These are phyloP conservation scores for Xanthoconium purpureum DNA, from an alignment of 768 basidiomycete genomes.

Conservation along the genomic window DNA sequence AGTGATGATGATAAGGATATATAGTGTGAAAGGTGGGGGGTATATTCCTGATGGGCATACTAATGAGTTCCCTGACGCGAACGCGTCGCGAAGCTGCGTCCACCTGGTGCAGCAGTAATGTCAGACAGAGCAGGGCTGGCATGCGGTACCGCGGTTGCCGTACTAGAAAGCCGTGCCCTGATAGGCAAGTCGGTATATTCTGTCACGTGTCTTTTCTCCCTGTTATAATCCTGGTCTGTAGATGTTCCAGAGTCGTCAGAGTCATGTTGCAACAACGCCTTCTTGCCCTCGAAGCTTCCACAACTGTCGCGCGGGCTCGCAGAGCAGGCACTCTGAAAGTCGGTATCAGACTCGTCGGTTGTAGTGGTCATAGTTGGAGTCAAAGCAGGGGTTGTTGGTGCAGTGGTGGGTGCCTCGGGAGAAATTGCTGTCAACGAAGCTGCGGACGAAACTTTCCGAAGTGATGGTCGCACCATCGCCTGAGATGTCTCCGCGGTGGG, in stretches of 20 bases:
- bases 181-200: constrained; percentile 35
- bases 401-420: constrained; percentile 21
- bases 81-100: constrained; percentile 22
- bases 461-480: constrained; percentile 8
- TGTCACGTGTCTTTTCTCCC: constrained; percentile 28
- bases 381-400: constrained; percentile 36
- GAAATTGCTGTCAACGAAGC: constrained; percentile 28
- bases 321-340: constrained; percentile 86
- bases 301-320: constrained; percentile 69
- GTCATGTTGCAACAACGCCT: constrained; percentile 16
- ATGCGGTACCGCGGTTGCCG: constrained; percentile 48
- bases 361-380: constrained; percentile 35
- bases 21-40: constrained; percentile 22
- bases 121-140: constrained; percentile 40
- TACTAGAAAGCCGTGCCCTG: constrained; percentile 57
- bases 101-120: constrained; percentile 32
- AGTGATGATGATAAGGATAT: constrained; percentile 19
- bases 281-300: constrained; percentile 41
- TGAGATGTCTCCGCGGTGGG: constrained; percentile 32
- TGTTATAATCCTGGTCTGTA: constrained; percentile 31
- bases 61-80: constrained; percentile 19
- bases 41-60: constrained; percentile 28
- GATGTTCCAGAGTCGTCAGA: constrained; percentile 32
- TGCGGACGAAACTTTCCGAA: constrained; percentile 36
- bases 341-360: constrained; percentile 78